Evolutionary conservation across 768 basidiomycete genomes (phyloP).

Genomic region (Hebeloma cylindrosporum): DNA sequence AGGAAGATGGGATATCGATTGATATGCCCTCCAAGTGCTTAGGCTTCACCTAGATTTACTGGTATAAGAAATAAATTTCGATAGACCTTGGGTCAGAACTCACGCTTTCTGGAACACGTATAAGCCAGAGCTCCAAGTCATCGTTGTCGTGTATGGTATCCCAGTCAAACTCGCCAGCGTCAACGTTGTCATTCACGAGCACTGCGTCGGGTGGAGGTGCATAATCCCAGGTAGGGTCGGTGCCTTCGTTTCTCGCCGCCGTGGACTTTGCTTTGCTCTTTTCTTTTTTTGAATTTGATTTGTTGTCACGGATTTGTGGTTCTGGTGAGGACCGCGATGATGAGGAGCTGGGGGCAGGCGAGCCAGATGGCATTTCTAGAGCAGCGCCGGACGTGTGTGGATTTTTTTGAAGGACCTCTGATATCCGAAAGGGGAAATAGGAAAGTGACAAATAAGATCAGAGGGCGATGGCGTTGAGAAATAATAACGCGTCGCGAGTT

Average conservation of each 20-base stretch:
- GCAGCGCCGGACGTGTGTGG: no score
- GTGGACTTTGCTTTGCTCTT: constrained; percentile 30
- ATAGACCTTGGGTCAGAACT: constrained; percentile 22
- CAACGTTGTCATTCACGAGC: constrained; percentile 44
- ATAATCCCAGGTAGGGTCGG: constrained; percentile 58
- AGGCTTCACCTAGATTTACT: constrained; percentile 54
- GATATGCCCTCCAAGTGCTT: constrained; percentile 58
- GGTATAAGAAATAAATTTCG: constrained; percentile 1
- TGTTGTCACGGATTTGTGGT: constrained; percentile 11
- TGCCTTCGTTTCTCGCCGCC: constrained; percentile 48
- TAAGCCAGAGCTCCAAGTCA: constrained; percentile 68
- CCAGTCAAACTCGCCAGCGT: constrained; percentile 67
- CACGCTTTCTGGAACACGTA: constrained; percentile 69
- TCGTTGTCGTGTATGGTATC: constrained; percentile 53
- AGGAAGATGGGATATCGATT: constrained; percentile 44
- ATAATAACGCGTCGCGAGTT: no score
- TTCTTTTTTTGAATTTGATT: constrained; percentile 20
- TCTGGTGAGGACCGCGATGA: constrained; percentile 19
- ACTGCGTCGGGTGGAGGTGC: constrained; percentile 54
- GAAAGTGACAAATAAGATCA: no score
- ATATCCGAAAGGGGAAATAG: no score
- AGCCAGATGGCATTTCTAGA: constrained; percentile 5
- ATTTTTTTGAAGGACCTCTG: no score
- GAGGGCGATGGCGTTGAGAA: no score
- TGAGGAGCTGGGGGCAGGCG: constrained; percentile 15